Base-by-base conservation (phyloP, 768 basidiomycete species). In the Chiua virens region DNA sequence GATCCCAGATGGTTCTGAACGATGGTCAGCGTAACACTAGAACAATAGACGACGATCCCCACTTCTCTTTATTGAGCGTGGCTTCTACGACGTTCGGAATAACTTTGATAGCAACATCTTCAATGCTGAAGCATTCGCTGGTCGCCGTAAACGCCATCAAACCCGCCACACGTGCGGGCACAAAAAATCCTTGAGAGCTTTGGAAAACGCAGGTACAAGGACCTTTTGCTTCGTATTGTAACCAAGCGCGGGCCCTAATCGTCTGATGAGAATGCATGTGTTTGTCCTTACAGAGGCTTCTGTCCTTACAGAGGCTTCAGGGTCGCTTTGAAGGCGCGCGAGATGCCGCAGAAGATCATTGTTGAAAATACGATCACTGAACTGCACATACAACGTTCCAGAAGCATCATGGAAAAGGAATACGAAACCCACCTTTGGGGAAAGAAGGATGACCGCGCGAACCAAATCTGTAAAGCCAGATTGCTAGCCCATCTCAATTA, bases 211-310 rank as follows among this genome's bases (percentile, higher is more conserved):
- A 5, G 95, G 93, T 2, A 98, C 91, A 5, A 99, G 82, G n/a
- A 99, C 93, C 64, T 98, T 98, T 57, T 87, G 83, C 66, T 94
- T n/a, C n/a, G n/a, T n/a, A n/a, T n/a, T n/a, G n/a, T n/a, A n/a
- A n/a, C n/a, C n/a, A n/a, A n/a, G n/a, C 3, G 82, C 79, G 0
- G 92, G 91, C 0, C 90, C 94, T 7, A 99, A 77, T 8, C 96
- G 82, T 17, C 95, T 95, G 50, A 99, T 83, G 5, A 98, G 81
- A 58, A 99, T 98, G 63, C 93, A 96, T 0, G 97, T 97, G 62
- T 98, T 98, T 15, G 97, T 98, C 41, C 97, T 82, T 59, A 98
- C 98, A 6, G 94, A 95, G 4, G 95, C 82, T 70, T 99, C n/a
- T n/a, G n/a, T n/a, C n/a, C n/a, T n/a, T n/a, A n/a, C n/a, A n/a